Conservation (phyloP, 805 yeast species). For the Starmerella stigmatis region DNA sequence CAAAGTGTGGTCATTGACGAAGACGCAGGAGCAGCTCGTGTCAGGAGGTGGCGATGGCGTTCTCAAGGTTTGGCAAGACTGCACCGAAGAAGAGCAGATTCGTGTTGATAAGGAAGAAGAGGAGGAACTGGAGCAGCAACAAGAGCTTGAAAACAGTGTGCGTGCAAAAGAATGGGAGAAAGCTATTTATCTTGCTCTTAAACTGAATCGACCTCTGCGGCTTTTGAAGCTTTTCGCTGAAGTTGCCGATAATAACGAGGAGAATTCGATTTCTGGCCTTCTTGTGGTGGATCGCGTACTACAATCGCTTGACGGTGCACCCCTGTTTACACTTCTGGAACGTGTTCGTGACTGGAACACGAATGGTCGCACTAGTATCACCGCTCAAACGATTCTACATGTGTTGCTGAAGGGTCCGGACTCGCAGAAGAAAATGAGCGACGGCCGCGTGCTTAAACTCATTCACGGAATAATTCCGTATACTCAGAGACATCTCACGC, state of each 20-base stretch:
- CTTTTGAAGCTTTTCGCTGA: conserved; percentile 64
- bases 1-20: conserved; percentile 84
- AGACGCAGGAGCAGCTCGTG: conserved; percentile 55
- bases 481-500: conserved; percentile 68
- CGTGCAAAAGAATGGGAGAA: conserved; percentile 69
- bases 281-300: conserved; percentile 56
- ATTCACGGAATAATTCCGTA: conserved; percentile 79
- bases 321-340: conserved; percentile 50
- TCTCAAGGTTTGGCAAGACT: conserved; percentile 79
- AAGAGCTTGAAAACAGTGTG: conserved; percentile 66
- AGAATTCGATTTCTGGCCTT: conserved; percentile 45
- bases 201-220: conserved; percentile 83
- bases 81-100: conserved; percentile 59
- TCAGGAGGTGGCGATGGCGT: conserved; percentile 95
- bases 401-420: conserved; percentile 47
- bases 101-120: conserved; percentile 42
- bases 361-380: conserved; percentile 64
- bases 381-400: conserved; percentile 67
- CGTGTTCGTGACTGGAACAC: conserved; percentile 93
- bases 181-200: conserved; percentile 77
- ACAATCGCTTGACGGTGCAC: conserved; percentile 45
- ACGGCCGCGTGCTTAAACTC: conserved; percentile 54
- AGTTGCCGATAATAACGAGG: conserved; percentile 40
- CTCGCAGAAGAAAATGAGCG: conserved; percentile 46
- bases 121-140: conserved; percentile 76